These are phyloP conservation scores for Pseudovirgaria hyperparasitica DNA, from an alignment of 2,329 filamentous ascomycete genomes.

Conservation along the genomic window DNA sequence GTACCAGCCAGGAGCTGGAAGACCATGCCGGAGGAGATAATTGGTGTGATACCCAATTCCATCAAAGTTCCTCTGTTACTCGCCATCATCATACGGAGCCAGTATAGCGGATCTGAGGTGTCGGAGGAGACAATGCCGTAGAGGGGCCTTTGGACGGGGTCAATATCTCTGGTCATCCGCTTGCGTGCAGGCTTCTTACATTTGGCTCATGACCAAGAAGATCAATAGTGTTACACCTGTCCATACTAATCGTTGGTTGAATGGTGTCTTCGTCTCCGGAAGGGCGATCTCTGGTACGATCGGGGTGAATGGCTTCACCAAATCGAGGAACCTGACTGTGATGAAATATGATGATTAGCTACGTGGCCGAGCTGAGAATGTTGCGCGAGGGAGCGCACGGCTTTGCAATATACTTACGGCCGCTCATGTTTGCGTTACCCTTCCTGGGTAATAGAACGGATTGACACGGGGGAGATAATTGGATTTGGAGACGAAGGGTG, in stretches of 20 bases:
- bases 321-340: slow-evolving; percentile 94
- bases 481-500: slow-evolving; percentile 18
- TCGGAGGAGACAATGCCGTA: slow-evolving; percentile 97
- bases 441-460: slow-evolving; percentile 19
- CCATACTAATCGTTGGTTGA: slow-evolving; percentile 66
- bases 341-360: slow-evolving; percentile 12
- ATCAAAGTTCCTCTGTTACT: slow-evolving; percentile 95
- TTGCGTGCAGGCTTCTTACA: too few species aligned
- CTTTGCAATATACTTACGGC: slow-evolving; percentile 34
- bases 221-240: slow-evolving; percentile 68
- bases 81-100: slow-evolving; percentile 99
- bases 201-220: slow-evolving; percentile 99
- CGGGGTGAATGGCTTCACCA: slow-evolving; percentile 99
- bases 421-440: slow-evolving; percentile 41
- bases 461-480: too few species aligned
- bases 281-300: slow-evolving; percentile 85
- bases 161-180: not conserved
- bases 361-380: slow-evolving; percentile 6
- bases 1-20: slow-evolving; percentile 99
- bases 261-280: slow-evolving; percentile 94
- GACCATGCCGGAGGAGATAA: slow-evolving; percentile 99
- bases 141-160: slow-evolving; percentile 37
- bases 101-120: slow-evolving; percentile 97
- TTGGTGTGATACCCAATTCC: slow-evolving; percentile 92
- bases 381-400: slow-evolving; percentile 4